Percentiles rank a stretch among this genome's conserved stretches.
phyloP scores from a whole-genome alignment of 1,139 yeast genomes.

The Scheffersomyces segobiensis region DNA sequence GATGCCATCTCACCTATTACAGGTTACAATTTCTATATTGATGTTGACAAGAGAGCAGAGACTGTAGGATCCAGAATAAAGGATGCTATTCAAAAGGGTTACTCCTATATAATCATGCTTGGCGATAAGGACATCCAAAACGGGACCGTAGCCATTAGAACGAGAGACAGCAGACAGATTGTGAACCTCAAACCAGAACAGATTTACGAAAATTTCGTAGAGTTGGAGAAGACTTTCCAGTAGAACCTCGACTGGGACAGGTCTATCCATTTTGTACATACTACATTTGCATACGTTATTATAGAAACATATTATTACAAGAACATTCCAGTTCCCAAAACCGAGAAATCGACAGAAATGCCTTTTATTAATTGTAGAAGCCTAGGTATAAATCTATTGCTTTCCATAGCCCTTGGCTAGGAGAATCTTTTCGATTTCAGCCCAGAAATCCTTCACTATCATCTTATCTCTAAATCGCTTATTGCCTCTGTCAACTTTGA shows the following conservation, averaged over 20 bases:
- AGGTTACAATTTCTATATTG: constrained; percentile 69
- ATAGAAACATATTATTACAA: not conserved
- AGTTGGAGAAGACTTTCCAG: constrained; percentile 49
- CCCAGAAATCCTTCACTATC: constrained; percentile 85
- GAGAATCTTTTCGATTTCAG: constrained; percentile 63
- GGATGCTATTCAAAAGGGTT: constrained; percentile 75
- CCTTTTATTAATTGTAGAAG: not conserved
- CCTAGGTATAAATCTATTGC: not conserved
- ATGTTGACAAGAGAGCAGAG: constrained; percentile 71
- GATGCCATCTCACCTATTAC: constrained; percentile 50
- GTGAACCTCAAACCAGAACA: constrained; percentile 46
- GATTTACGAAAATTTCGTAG: constrained; percentile 48
- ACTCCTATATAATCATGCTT: constrained; percentile 75
- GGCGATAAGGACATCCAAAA: constrained; percentile 82
- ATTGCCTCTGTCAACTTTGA: constrained; percentile 72
- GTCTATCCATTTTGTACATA: not conserved
- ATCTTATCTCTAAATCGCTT: constrained; percentile 88
- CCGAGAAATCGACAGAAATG: not conserved
- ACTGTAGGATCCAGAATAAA: constrained; percentile 80
- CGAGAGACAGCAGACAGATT: constrained; percentile 55
- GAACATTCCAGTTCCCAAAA: not conserved
- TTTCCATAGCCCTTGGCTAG: constrained; percentile 44
- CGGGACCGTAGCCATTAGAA: constrained; percentile 66
- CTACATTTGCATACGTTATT: not conserved
- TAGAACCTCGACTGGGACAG: constrained; percentile 1